Conservation (phyloP, 768 basidiomycete species). For the Russula brevipes region DNA sequence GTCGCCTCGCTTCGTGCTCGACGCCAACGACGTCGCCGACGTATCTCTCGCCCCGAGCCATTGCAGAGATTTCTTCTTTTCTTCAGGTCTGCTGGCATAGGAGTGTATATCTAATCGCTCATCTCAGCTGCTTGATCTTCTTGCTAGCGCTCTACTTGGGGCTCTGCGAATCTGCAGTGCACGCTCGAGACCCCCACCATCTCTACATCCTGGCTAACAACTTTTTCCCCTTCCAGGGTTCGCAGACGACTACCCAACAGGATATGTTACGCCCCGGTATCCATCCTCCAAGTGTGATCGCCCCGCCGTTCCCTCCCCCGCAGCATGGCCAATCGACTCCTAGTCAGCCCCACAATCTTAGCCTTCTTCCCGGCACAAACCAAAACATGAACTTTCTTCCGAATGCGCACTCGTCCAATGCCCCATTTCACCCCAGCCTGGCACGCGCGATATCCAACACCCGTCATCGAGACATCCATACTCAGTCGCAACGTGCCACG, state of each 20-base stretch:
- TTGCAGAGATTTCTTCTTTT: slow-evolving; percentile 18
- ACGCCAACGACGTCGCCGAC: slow-evolving; percentile 25
- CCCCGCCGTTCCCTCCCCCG: slow-evolving; percentile 36
- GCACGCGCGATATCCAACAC: slow-evolving; percentile 1
- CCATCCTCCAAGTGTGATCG: slow-evolving; percentile 37
- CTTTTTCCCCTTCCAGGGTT: slow-evolving; percentile 18
- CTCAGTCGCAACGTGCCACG: slow-evolving; percentile 17
- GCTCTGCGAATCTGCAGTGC: slow-evolving; percentile 22
- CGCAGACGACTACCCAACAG: slow-evolving; percentile 48
- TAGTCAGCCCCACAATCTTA: slow-evolving; percentile 37
- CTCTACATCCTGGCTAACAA: slow-evolving; percentile 21
- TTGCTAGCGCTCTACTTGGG: slow-evolving; percentile 20
- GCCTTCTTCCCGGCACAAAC: slow-evolving; percentile 33
- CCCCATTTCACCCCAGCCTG: slow-evolving; percentile 5
- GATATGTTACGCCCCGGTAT: slow-evolving; percentile 47
- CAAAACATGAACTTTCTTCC: slow-evolving; percentile 32
- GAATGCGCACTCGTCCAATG: slow-evolving; percentile 26
- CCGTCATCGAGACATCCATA: slow-evolving; percentile 6
- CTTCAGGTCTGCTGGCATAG: slow-evolving; percentile 15
- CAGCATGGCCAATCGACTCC: slow-evolving; percentile 39
- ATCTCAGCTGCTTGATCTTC: slow-evolving; percentile 25
- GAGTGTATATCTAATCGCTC: slow-evolving; percentile 25
- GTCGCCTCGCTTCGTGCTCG: slow-evolving; percentile 27
- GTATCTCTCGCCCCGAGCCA: slow-evolving; percentile 12
- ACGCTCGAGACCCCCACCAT: slow-evolving; percentile 25